Conservation (phyloP, 768 basidiomycete genomes). For the Strobilomyces dryophilus region DNA sequence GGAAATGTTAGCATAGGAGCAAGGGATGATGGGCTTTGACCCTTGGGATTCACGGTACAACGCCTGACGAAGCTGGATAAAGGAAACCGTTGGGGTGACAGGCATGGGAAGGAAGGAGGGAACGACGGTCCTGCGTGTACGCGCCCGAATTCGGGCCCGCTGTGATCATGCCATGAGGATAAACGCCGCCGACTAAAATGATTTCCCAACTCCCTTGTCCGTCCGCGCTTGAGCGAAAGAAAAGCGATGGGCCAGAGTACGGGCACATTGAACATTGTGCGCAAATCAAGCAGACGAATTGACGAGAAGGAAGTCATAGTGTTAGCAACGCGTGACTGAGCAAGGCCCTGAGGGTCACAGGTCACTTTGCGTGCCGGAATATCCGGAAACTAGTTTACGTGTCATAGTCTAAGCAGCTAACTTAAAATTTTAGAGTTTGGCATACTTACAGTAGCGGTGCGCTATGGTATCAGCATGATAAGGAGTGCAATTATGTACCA, state of each 20-base stretch:
- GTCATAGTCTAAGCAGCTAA: not conserved
- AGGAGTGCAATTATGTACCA: not conserved
- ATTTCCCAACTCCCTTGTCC: not conserved
- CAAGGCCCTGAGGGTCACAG: not conserved
- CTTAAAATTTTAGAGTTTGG: not conserved
- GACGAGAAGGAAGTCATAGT: too few relatives aligned
- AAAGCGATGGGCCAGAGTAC: not conserved
- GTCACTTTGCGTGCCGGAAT: not conserved
- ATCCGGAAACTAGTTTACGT: not conserved
- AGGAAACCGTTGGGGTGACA: not conserved
- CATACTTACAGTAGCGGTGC: not conserved
- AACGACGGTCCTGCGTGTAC: not conserved
- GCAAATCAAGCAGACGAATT: not conserved
- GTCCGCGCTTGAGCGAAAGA: not conserved
- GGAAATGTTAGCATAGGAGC: not conserved
- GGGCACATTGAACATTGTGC: conserved; percentile 5
- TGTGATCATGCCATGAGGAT: not conserved
- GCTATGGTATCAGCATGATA: not conserved
- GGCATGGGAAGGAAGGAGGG: conserved; percentile 1
- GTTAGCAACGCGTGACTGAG: not conserved
- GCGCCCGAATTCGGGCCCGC: conserved; percentile 2
- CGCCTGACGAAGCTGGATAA: not conserved
- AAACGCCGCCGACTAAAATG: too few relatives aligned
- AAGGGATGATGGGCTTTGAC: not conserved
- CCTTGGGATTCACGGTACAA: not conserved